Conservation (phyloP, 2,329 filamentous ascomycete species). For the Elsinoe batatas region DNA sequence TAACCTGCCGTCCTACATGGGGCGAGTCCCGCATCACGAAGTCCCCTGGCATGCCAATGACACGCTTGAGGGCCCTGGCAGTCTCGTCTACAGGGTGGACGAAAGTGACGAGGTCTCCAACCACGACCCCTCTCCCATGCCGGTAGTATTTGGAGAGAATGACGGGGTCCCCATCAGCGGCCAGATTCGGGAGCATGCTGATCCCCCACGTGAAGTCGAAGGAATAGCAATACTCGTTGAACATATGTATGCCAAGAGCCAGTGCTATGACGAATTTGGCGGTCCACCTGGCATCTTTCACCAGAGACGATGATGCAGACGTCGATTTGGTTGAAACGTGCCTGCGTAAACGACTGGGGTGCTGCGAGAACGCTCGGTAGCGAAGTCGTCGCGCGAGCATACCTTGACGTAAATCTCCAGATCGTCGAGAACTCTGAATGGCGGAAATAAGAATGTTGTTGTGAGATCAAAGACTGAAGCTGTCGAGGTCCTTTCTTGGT, state of each 20-base stretch:
- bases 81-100: constrained; percentile 55
- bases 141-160: constrained; percentile 59
- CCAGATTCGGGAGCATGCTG: constrained; percentile 83
- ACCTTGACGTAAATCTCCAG: neutral
- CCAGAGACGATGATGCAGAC: neutral
- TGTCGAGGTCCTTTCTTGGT: neutral
- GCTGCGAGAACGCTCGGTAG: neutral
- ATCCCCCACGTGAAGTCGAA: constrained; percentile 56
- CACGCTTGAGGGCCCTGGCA: constrained; percentile 61
- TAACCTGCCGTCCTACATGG: constrained; percentile 32
- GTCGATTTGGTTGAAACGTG: neutral
- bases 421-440: neutral
- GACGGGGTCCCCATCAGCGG: constrained; percentile 56
- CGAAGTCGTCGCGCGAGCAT: neutral
- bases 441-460: neutral
- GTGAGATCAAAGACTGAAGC: too few relatives aligned
- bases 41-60: constrained; percentile 51
- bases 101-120: constrained; percentile 81
- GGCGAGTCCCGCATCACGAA: constrained; percentile 61
- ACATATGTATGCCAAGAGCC: constrained; percentile 25
- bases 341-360: neutral
- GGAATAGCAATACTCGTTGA: constrained; percentile 47
- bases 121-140: constrained; percentile 53
- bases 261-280: constrained; percentile 11
- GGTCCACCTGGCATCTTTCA: neutral